Evolutionary conservation across 305 asterid genomes (phyloP).

Genomic region (Withania somnifera): DNA sequence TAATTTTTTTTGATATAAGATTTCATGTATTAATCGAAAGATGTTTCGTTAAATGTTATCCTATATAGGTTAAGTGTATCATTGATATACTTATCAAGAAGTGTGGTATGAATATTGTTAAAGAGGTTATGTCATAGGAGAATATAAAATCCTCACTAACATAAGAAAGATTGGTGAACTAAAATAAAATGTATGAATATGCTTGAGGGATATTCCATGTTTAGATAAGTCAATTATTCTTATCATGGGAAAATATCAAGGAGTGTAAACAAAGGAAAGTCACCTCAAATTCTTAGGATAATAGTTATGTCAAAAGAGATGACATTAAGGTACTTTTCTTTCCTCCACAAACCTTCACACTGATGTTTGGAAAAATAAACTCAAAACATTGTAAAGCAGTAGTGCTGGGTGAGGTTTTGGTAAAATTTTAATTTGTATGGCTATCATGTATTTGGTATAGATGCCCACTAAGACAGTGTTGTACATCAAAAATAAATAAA

Average conservation of each 20-base stretch:
- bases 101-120: conserved; percentile 15
- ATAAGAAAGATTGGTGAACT: conserved; percentile 61
- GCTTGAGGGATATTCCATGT: neutral
- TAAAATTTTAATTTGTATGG: no score
- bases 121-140: conserved; percentile 74
- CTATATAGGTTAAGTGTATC: conserved; percentile 57
- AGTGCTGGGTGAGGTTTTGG: no score
- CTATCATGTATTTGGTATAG: no score
- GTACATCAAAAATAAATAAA: no score
- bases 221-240: neutral
- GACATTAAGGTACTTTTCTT: conserved; percentile 53
- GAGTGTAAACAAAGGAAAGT: conserved; percentile 60
- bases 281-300: conserved; percentile 37
- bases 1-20: neutral
- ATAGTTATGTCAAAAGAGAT: conserved; percentile 54
- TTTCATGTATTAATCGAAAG: neutral
- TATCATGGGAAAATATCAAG: conserved; percentile 27
- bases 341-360: conserved; percentile 1
- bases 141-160: conserved; percentile 78
- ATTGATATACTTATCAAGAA: conserved; percentile 90
- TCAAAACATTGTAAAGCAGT: neutral
- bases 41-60: neutral
- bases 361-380: neutral
- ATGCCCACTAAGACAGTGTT: no score
- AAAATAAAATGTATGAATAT: neutral